A percentile compares a stretch with the other conserved stretches of the same genome.
These are phyloP conservation scores for Lizonia empirigonia DNA, from an alignment of 2,329 filamentous ascomycete genomes.

Conservation along the genomic window DNA sequence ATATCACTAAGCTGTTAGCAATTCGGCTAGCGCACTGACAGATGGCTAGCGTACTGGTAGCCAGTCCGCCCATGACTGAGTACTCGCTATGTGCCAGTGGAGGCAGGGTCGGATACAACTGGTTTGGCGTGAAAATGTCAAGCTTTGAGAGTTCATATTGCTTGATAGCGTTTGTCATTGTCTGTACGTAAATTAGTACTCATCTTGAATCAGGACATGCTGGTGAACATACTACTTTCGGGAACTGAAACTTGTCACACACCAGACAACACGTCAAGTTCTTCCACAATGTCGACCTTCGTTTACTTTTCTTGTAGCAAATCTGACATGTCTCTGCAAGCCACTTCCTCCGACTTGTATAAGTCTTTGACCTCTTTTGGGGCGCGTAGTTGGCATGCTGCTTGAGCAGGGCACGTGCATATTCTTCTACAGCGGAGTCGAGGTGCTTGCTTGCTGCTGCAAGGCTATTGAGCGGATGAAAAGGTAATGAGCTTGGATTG, in stretches of 20 bases:
- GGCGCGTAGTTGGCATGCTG: slow-evolving; percentile 26
- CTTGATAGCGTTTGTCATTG: slow-evolving; percentile 36
- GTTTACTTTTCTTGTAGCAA: slow-evolving; percentile 33
- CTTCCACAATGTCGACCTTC: slow-evolving; percentile 32
- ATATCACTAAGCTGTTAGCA: slow-evolving; percentile 25
- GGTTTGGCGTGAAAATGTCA: slow-evolving; percentile 42
- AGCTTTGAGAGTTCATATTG: slow-evolving; percentile 36
- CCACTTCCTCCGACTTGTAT: slow-evolving; percentile 34
- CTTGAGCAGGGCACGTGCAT: slow-evolving; percentile 35
- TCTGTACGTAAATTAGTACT: no score
- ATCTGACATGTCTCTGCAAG: slow-evolving; percentile 33
- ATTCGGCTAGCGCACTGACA: accelerated
- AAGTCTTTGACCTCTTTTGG: slow-evolving; percentile 21
- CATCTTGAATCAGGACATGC: no score
- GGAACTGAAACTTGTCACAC: slow-evolving; percentile 34
- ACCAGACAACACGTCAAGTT: slow-evolving; percentile 31
- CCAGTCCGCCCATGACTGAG: slow-evolving; percentile 24
- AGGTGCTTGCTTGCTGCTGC: slow-evolving; percentile 34
- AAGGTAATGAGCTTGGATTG: neutral
- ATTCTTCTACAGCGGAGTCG: slow-evolving; percentile 35
- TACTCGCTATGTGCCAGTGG: slow-evolving; percentile 28
- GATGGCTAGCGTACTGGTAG: slow-evolving; percentile 15
- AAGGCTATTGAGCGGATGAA: slow-evolving; percentile 32
- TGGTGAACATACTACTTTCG: slow-evolving; percentile 34
- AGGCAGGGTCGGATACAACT: slow-evolving; percentile 32